These are phyloP conservation scores for Chaetomidium leptoderma DNA, from an alignment of 495 filamentous ascomycete species.

Conservation along the genomic window DNA sequence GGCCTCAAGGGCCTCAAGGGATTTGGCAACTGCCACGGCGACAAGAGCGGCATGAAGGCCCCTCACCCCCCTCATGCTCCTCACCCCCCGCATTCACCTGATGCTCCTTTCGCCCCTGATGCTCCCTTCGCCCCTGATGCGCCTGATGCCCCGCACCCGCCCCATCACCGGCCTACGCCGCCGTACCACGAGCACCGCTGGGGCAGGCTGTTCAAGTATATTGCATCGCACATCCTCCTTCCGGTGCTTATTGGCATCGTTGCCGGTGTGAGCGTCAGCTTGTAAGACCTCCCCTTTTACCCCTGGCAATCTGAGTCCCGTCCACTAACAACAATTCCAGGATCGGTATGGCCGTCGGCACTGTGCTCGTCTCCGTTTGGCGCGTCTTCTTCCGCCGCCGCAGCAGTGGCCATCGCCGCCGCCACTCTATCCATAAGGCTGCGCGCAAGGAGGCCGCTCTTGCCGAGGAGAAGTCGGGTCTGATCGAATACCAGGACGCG, in stretches of 20 bases:
- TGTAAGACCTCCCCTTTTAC: slow-evolving; percentile 35
- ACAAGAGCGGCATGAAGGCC: slow-evolving; percentile 7
- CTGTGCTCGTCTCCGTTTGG: slow-evolving; percentile 45
- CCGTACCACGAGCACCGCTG: slow-evolving; percentile 35
- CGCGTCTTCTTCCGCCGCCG: slow-evolving; percentile 33
- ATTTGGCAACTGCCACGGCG: slow-evolving; percentile 24
- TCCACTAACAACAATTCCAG: slow-evolving; percentile 18
- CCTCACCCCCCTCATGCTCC: neutral
- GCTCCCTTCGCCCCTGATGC: slow-evolving; percentile 22
- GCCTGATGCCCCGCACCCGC: slow-evolving; percentile 4
- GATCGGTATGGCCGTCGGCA: slow-evolving; percentile 50
- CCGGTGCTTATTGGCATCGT: slow-evolving; percentile 50
- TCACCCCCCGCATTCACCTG: slow-evolving; percentile 21
- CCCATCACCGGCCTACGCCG: neutral
- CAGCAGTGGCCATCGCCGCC: slow-evolving; percentile 8
- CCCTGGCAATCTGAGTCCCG: neutral
- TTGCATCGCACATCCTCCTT: slow-evolving; percentile 48
- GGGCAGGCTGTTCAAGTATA: slow-evolving; percentile 41
- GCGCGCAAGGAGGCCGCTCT: slow-evolving; percentile 29
- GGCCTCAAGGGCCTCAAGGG: slow-evolving; percentile 31
- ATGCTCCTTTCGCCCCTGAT: neutral
- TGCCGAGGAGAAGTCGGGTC: slow-evolving; percentile 40
- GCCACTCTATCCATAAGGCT: slow-evolving; percentile 28
- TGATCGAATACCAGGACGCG: slow-evolving; percentile 39
- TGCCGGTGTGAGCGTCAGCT: slow-evolving; percentile 49